Conservation (phyloP, 1,139 yeast species). For the Martiniozyma asiatica region DNA sequence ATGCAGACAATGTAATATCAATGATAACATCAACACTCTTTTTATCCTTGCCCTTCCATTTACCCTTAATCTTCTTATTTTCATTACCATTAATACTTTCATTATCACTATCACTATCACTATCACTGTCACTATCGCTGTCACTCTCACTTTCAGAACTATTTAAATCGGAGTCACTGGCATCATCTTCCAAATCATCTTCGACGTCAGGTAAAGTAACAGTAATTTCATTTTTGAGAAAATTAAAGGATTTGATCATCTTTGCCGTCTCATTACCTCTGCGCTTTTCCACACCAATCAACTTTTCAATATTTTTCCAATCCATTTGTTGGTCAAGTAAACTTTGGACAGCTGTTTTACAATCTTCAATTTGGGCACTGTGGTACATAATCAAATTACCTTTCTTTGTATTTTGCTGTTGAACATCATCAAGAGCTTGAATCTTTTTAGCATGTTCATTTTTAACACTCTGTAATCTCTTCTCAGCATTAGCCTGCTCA, state of each 20-base stretch:
- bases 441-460: conserved; percentile 65
- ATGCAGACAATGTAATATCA: conserved; percentile 63
- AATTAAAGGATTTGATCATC: conserved; percentile 57
- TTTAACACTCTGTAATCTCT: conserved; percentile 62
- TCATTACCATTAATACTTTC: conserved; percentile 6
- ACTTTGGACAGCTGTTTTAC: conserved; percentile 53
- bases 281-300: conserved; percentile 56
- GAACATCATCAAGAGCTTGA: conserved; percentile 53
- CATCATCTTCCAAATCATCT: conserved; percentile 20
- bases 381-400: conserved; percentile 66
- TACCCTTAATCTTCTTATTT: conserved; percentile 3
- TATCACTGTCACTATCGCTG: conserved; percentile 25
- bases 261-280: conserved; percentile 56
- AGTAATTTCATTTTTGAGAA: conserved; percentile 57
- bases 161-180: conserved; percentile 20
- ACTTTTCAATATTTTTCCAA: conserved; percentile 80
- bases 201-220: conserved; percentile 43
- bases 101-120: conserved; percentile 24
- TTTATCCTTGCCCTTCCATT: conserved; percentile 10
- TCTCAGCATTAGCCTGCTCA: conserved; percentile 64
- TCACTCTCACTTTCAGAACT: conserved; percentile 22
- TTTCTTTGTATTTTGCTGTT: conserved; percentile 48
- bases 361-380: conserved; percentile 62
- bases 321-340: conserved; percentile 81
- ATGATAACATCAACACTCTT: conserved; percentile 43